Conservation (phyloP, 1,139 yeast species). For the Candida buenavistaensis region DNA sequence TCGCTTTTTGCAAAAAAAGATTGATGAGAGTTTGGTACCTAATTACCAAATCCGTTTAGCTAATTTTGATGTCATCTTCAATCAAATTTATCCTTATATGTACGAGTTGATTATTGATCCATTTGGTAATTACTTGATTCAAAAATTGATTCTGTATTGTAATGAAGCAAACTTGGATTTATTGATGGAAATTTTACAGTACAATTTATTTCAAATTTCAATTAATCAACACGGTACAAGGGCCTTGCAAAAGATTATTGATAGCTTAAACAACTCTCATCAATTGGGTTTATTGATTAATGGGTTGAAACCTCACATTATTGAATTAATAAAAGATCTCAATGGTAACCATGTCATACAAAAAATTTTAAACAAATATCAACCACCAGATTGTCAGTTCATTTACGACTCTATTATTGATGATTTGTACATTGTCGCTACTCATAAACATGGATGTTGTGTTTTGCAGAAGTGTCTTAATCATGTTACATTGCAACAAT, state of each 20-base stretch:
- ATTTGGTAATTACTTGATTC: conserved; percentile 94
- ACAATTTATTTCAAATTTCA: conserved; percentile 45
- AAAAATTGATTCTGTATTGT: conserved; percentile 69
- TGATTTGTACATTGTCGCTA: conserved; percentile 79
- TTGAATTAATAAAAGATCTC: conserved; percentile 79
- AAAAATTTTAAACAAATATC: conserved; percentile 78
- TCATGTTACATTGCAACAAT: conserved; percentile 42
- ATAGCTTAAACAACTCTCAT: conserved; percentile 33
- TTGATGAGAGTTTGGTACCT: conserved; percentile 40
- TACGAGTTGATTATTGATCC: conserved; percentile 60
- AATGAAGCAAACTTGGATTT: conserved; percentile 36
- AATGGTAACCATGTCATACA: conserved; percentile 97
- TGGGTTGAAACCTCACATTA: conserved; percentile 73
- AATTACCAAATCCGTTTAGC: conserved; percentile 30
- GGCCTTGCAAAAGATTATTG: conserved; percentile 77
- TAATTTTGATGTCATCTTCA: conserved; percentile 44
- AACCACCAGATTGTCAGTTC: conserved; percentile 70
- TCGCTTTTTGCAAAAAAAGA: conserved; percentile 46
- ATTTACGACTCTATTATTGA: conserved; percentile 84
- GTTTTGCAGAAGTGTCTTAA: conserved; percentile 81
- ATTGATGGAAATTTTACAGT: conserved; percentile 40
- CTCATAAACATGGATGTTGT: conserved; percentile 97
- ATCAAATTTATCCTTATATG: conserved; percentile 37
- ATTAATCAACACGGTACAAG: conserved; percentile 90
- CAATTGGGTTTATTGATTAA: conserved; percentile 45